Conservation (phyloP, 2,329 filamentous ascomycete genomes). For the Talaromyces albobiverticillius region DNA sequence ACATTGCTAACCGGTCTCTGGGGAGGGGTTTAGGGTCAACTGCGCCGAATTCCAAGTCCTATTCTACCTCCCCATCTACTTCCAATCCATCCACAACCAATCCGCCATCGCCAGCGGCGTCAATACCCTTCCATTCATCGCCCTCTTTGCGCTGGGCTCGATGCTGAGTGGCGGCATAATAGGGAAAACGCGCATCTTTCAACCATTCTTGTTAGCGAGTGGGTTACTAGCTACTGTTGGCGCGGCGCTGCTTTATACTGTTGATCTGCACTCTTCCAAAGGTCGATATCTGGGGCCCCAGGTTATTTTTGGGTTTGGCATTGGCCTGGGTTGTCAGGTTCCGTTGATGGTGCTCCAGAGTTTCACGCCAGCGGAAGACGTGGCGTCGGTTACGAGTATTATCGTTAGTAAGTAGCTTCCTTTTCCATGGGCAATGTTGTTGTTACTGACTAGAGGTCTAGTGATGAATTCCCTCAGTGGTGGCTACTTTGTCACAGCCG, state of each 20-base stretch:
- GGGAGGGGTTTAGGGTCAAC: neutral
- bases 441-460: slow-evolving; percentile 11
- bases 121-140: slow-evolving; percentile 40
- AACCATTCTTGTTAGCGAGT: slow-evolving; percentile 24
- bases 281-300: slow-evolving; percentile 23
- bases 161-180: slow-evolving; percentile 26
- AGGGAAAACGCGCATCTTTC: slow-evolving; percentile 23
- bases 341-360: slow-evolving; percentile 14
- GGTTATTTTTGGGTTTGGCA: slow-evolving; percentile 19
- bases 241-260: slow-evolving; percentile 29
- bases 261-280: slow-evolving; percentile 22
- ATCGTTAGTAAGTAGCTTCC: slow-evolving; percentile 20
- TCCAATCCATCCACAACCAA: slow-evolving; percentile 7
- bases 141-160: slow-evolving; percentile 27
- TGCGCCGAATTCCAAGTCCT: neutral
- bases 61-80: slow-evolving; percentile 19
- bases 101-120: slow-evolving; percentile 34
- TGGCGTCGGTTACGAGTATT: slow-evolving; percentile 23
- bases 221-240: slow-evolving; percentile 24
- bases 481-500: slow-evolving; percentile 26
- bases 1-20: neutral
- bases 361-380: slow-evolving; percentile 18
- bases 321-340: slow-evolving; percentile 14
- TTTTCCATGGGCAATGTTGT: neutral
- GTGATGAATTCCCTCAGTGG: slow-evolving; percentile 21